A percentile compares a stretch with the other conserved stretches of the same genome.
Evolutionary conservation across 129 eudicot genomes (phyloP).

Genomic region (Flaveria ramosissima): DNA sequence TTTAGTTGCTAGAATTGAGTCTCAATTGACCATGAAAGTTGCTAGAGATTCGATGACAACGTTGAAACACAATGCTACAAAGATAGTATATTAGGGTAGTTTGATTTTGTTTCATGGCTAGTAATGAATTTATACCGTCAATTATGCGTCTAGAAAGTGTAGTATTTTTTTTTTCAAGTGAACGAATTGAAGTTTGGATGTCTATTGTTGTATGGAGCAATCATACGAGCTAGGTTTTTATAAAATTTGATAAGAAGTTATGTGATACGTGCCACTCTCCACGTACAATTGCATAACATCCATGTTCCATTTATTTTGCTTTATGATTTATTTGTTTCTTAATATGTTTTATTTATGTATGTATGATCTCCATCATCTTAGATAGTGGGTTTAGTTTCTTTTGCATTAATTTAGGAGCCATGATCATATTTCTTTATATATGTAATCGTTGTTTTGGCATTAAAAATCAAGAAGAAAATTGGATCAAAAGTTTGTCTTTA

Average conservation of each 20-base stretch:
- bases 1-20: neutral
- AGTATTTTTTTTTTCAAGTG: neutral
- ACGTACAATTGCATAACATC: too few species aligned
- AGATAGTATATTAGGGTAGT: neutral
- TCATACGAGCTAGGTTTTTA: conserved; percentile 12
- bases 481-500: too few species aligned
- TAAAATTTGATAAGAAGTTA: neutral
- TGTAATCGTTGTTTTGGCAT: too few species aligned
- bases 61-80: neutral
- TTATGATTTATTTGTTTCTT: too few species aligned
- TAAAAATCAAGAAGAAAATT: too few species aligned
- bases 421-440: too few species aligned
- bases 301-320: too few species aligned
- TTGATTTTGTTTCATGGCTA: neutral
- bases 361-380: too few species aligned
- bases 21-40: neutral
- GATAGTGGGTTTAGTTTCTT: too few species aligned
- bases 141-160: neutral
- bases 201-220: neutral
- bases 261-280: too few species aligned
- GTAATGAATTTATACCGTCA: neutral
- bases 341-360: too few species aligned
- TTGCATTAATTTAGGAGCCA: too few species aligned
- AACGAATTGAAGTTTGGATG: neutral
- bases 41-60: neutral